Evolutionary conservation across 441 rosid species (phyloP).

Genomic region (Eruca vesicaria): DNA sequence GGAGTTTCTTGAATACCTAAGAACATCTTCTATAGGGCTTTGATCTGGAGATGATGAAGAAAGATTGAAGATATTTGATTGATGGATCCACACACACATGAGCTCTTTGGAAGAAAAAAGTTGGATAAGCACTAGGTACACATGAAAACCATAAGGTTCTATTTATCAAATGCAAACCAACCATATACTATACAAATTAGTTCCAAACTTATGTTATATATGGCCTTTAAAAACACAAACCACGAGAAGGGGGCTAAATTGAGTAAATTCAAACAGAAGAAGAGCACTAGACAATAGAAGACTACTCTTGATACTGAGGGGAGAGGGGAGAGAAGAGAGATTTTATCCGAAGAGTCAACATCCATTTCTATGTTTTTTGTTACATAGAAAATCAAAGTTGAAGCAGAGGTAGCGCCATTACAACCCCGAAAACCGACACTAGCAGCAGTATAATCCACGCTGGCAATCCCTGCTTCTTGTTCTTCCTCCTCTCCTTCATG

Average conservation of each 20-base stretch:
- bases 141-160: background rate
- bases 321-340: background rate
- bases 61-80: background rate
- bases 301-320: constrained; percentile 20
- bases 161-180: constrained; percentile 27
- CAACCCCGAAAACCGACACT: constrained; percentile 81
- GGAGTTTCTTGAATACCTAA: background rate
- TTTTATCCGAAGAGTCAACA: constrained; percentile 4
- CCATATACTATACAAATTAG: constrained; percentile 34
- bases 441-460: constrained; percentile 84
- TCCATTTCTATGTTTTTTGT: constrained; percentile 9
- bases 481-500: constrained; percentile 42
- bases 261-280: constrained; percentile 14
- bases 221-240: constrained; percentile 26
- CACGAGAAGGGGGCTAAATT: constrained; percentile 11
- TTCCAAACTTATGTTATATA: constrained; percentile 17
- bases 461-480: constrained; percentile 65
- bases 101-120: background rate
- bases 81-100: background rate
- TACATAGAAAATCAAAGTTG: constrained; percentile 57
- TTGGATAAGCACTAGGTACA: background rate
- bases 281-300: constrained; percentile 26
- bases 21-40: background rate
- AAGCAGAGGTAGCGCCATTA: constrained; percentile 95
- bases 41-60: background rate